Evolutionary conservation across 164 flowering plant species (phyloP).

Genomic region (Echeveria elegans): DNA sequence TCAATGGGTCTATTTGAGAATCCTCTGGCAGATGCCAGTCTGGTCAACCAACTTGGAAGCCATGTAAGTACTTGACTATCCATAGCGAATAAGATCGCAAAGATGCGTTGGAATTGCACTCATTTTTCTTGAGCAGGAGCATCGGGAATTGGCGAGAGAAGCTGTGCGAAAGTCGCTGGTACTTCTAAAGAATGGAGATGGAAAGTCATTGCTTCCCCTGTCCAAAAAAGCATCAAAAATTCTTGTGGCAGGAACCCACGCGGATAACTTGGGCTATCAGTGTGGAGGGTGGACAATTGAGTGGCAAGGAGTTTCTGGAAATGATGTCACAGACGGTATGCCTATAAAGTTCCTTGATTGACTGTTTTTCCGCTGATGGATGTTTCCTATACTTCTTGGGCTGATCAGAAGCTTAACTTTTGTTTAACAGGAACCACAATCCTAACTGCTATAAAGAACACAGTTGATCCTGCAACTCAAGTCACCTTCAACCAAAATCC

Average conservation of each 20-base stretch:
- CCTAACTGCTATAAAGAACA: not conserved
- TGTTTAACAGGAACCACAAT: conserved; percentile 4
- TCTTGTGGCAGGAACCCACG: conserved; percentile 69
- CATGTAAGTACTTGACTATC: too few species aligned
- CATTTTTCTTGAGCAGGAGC: conserved; percentile 15
- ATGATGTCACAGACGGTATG: conserved; percentile 9
- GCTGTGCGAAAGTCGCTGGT: conserved; percentile 38
- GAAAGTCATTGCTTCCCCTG: conserved; percentile 61
- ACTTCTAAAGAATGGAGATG: conserved; percentile 75
- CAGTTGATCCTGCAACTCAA: not conserved
- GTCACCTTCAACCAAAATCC: conserved; percentile 4
- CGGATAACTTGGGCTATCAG: conserved; percentile 80
- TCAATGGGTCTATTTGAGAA: conserved; percentile 48
- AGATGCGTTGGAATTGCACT: too few species aligned
- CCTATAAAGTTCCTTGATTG: not conserved
- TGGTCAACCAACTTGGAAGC: too few species aligned
- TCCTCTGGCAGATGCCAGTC: conserved; percentile 44
- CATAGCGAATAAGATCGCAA: too few species aligned
- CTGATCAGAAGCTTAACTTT: not conserved
- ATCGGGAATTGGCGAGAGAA: conserved; percentile 28
- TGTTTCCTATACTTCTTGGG: not conserved
- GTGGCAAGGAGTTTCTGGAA: conserved; percentile 64
- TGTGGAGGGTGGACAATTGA: conserved; percentile 88
- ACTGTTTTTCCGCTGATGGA: not conserved
- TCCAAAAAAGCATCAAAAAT: conserved; percentile 50